Percentiles rank a stretch among this genome's conserved stretches.
These are phyloP conservation scores for Leishmania mexicana DNA, from an alignment of 208 protist genomes.

Conservation along the genomic window DNA sequence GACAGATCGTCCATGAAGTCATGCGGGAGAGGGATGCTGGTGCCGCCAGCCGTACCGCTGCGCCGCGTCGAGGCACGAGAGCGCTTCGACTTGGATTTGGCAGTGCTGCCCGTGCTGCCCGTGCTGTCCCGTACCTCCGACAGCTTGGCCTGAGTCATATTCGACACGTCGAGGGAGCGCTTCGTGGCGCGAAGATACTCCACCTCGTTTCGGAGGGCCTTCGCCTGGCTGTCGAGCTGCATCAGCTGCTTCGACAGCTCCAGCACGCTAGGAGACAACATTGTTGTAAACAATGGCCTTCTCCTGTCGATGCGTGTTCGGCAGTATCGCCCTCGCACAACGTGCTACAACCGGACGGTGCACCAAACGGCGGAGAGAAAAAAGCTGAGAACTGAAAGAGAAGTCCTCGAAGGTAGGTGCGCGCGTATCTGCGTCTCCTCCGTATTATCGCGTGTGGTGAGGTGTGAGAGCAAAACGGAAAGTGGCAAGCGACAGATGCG, in stretches of 20 bases:
- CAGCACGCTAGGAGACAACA: constrained; percentile 26
- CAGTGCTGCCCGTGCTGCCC: constrained; percentile 26
- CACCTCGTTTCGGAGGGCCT: constrained; percentile 67
- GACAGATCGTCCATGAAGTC: constrained; percentile 62
- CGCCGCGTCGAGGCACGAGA: constrained; percentile 16
- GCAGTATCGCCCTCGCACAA: not conserved
- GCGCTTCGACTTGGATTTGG: constrained; percentile 23
- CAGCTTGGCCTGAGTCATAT: constrained; percentile 29
- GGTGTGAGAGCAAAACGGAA: not conserved
- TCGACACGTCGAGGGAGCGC: constrained; percentile 37
- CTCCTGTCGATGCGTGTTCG: not conserved
- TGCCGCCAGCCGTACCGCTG: not conserved
- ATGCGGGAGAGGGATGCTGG: constrained; percentile 32
- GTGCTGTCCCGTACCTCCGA: constrained; percentile 37
- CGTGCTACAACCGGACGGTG: not conserved
- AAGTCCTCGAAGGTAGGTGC: not conserved
- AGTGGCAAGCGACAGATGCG: not conserved
- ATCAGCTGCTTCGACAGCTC: constrained; percentile 53
- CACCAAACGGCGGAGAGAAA: not conserved
- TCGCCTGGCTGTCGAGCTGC: constrained; percentile 59
- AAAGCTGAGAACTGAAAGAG: constrained; percentile 1
- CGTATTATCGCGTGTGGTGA: not conserved
- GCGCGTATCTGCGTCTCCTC: not conserved
- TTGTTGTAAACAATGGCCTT: not conserved
- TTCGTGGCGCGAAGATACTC: constrained; percentile 56